phyloP scores from a whole-genome alignment of 257 asterid species.

The Penstemon eatonii region DNA sequence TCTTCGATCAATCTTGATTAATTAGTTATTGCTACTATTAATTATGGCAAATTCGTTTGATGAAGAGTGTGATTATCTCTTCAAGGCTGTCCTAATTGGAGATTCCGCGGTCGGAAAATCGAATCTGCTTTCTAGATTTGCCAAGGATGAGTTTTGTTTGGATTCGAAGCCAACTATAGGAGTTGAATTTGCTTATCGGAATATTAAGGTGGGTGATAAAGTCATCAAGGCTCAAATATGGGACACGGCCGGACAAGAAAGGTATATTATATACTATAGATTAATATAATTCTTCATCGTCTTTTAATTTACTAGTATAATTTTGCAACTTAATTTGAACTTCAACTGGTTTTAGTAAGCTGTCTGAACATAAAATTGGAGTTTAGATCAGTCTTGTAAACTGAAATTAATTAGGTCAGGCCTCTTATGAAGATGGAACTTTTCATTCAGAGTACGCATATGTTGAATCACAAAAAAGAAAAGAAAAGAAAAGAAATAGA shows the following conservation, averaged over 20 bases:
- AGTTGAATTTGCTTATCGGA: conserved; percentile 79
- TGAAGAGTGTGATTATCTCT: conserved; percentile 86
- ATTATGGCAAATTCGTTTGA: conserved; percentile 60
- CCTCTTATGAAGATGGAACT: no score
- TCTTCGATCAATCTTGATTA: neutral
- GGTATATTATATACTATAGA: conserved; percentile 32
- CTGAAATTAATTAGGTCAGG: no score
- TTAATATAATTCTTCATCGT: neutral
- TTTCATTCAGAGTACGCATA: no score
- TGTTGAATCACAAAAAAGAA: no score
- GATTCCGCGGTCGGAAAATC: conserved; percentile 90
- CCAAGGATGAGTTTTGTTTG: conserved; percentile 59
- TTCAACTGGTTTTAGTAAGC: no score
- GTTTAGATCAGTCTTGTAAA: no score
- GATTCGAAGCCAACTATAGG: conserved; percentile 92
- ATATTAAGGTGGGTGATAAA: conserved; percentile 65
- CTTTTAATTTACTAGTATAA: neutral
- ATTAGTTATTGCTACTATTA: no score
- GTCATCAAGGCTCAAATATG: conserved; percentile 88
- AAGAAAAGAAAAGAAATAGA: no score
- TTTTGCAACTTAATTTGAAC: no score
- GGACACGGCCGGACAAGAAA: conserved; percentile 97
- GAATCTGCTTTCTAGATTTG: conserved; percentile 66
- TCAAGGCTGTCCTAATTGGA: conserved; percentile 80
- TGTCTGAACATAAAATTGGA: no score